Evolutionary conservation across 164 flowering plant species (phyloP).

Genomic region (Piper betle): DNA sequence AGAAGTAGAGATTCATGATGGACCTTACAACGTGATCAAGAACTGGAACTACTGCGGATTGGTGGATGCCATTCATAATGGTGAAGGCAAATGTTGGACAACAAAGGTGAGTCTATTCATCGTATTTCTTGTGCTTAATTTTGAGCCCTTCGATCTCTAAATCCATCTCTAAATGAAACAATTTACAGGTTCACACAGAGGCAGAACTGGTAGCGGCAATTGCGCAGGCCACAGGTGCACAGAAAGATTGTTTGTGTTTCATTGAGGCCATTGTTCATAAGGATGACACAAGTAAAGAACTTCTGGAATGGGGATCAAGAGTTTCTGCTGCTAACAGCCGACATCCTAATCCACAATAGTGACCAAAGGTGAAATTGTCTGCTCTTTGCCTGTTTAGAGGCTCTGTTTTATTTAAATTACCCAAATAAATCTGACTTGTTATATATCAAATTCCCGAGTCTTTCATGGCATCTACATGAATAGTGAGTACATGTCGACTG

Average conservation of each 20-base stretch:
- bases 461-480: no score
- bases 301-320: slow-evolving; percentile 82
- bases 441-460: no score
- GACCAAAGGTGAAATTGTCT: neutral
- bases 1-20: slow-evolving; percentile 35
- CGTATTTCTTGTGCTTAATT: neutral
- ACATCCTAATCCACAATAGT: slow-evolving; percentile 63
- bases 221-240: slow-evolving; percentile 29
- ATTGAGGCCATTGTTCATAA: slow-evolving; percentile 61
- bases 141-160: neutral
- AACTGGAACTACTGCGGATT: slow-evolving; percentile 76
- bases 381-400: no score
- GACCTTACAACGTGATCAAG: slow-evolving; percentile 80
- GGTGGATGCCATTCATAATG: slow-evolving; percentile 61
- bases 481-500: no score
- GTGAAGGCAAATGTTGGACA: slow-evolving; percentile 71
- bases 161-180: neutral
- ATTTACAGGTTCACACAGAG: slow-evolving; percentile 49
- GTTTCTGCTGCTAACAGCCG: slow-evolving; percentile 67
- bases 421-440: no score
- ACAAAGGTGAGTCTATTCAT: slow-evolving; percentile 31
- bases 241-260: slow-evolving; percentile 57
- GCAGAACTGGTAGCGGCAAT: slow-evolving; percentile 57
- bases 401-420: no score
- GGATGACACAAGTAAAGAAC: slow-evolving; percentile 87